These are phyloP conservation scores for Boletus pseudo-olivaceus DNA, from an alignment of 768 basidiomycete genomes.

Conservation along the genomic window DNA sequence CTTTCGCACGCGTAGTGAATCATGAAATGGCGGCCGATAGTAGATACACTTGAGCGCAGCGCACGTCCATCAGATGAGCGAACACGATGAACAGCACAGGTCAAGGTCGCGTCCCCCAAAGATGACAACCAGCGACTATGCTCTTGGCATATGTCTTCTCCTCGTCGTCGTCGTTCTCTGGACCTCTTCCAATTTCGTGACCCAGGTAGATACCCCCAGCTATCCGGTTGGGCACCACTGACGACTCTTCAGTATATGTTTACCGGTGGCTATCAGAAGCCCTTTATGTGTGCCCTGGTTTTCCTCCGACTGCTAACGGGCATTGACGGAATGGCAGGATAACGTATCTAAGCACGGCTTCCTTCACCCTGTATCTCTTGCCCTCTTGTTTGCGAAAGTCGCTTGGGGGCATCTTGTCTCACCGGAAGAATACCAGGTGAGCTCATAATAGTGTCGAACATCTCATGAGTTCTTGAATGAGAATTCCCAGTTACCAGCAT, in stretches of 20 bases:
- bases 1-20: conserved; percentile 12
- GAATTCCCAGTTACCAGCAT: conserved; percentile 23
- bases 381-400: conserved; percentile 47
- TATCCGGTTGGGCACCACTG: not conserved
- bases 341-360: conserved; percentile 87
- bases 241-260: conserved; percentile 42
- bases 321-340: conserved; percentile 43
- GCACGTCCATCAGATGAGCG: conserved; percentile 16
- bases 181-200: conserved; percentile 87
- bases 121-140: conserved; percentile 35
- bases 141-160: conserved; percentile 64
- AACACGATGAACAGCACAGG: conserved; percentile 11
- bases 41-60: not conserved
- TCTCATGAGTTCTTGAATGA: not conserved
- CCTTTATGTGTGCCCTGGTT: conserved; percentile 64
- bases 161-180: conserved; percentile 79
- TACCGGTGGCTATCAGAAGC: conserved; percentile 78
- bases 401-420: conserved; percentile 2
- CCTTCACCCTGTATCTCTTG: conserved; percentile 82
- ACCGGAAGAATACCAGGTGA: conserved; percentile 9
- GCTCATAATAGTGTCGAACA: not conserved
- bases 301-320: not conserved
- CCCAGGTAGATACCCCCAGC: conserved; percentile 49
- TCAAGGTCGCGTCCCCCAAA: conserved; percentile 8
- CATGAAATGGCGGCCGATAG: not conserved